Evolutionary conservation across 1,284 basidiomycete species (phyloP).

Genomic region (Coniferiporia sulphurascens): DNA sequence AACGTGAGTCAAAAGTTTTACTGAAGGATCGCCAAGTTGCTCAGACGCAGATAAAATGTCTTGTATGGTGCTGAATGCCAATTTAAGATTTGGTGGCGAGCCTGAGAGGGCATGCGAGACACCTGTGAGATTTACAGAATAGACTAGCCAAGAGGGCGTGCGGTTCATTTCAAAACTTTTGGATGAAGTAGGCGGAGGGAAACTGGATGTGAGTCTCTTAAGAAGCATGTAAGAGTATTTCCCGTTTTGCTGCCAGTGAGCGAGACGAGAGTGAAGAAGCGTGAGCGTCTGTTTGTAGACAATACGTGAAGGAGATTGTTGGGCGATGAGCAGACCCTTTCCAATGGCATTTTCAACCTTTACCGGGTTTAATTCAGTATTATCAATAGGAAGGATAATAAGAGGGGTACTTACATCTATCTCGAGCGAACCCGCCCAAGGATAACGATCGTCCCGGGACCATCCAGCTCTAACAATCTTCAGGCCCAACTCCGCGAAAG

Average conservation of each 20-base stretch:
- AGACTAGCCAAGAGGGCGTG: slow-evolving; percentile 50
- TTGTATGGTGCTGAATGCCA: slow-evolving; percentile 40
- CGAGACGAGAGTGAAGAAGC: slow-evolving; percentile 53
- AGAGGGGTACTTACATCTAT: slow-evolving; percentile 38
- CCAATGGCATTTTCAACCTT: slow-evolving; percentile 48
- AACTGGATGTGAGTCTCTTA: slow-evolving; percentile 47
- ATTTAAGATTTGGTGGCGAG: slow-evolving; percentile 30
- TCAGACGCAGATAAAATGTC: slow-evolving; percentile 38
- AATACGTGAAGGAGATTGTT: slow-evolving; percentile 61
- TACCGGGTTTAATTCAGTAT: neutral
- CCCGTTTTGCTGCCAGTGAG: slow-evolving; percentile 47
- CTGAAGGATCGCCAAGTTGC: slow-evolving; percentile 37
- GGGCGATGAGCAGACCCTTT: slow-evolving; percentile 52
- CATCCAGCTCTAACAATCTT: slow-evolving; percentile 44
- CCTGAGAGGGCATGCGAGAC: slow-evolving; percentile 39
- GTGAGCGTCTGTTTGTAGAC: slow-evolving; percentile 53
- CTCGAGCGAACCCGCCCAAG: slow-evolving; percentile 46
- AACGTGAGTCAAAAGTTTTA: slow-evolving; percentile 43
- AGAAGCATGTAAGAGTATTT: slow-evolving; percentile 55
- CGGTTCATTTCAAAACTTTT: slow-evolving; percentile 8
- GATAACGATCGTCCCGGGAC: slow-evolving; percentile 32
- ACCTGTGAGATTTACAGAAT: slow-evolving; percentile 47
- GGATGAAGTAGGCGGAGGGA: slow-evolving; percentile 27
- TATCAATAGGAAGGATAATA: neutral
- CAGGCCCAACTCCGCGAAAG: slow-evolving; percentile 61